A percentile compares a stretch with the other conserved stretches of the same genome.
Conservation (phyloP, 2,329 filamentous ascomycete species). For the Microcyclosporella mali region DNA sequence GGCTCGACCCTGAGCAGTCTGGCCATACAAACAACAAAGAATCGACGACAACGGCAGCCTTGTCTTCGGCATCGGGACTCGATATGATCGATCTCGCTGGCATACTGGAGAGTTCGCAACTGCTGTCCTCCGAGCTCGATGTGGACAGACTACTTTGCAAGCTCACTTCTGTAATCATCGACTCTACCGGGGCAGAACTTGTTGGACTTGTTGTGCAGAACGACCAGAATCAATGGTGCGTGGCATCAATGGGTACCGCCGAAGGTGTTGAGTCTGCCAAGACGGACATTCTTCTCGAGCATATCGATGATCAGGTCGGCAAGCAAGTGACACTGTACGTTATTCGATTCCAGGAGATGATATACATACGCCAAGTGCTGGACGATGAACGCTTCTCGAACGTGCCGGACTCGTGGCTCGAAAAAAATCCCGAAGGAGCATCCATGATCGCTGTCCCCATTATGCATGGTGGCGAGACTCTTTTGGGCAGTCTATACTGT, state of each 20-base stretch:
- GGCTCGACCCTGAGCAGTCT: constrained; percentile 41
- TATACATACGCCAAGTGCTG: constrained; percentile 67
- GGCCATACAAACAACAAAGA: constrained; percentile 29
- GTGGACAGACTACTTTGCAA: constrained; percentile 71
- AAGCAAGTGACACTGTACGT: constrained; percentile 72
- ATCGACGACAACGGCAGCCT: constrained; percentile 31
- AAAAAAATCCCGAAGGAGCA: constrained; percentile 62
- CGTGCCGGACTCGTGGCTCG: constrained; percentile 62
- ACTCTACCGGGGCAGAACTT: constrained; percentile 67
- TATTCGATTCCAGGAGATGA: constrained; percentile 66
- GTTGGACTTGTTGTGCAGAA: constrained; percentile 71
- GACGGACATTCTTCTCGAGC: constrained; percentile 57
- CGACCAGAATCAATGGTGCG: constrained; percentile 59
- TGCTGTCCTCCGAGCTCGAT: constrained; percentile 71
- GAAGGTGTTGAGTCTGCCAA: constrained; percentile 65
- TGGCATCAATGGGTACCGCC: constrained; percentile 67
- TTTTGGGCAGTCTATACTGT: constrained; percentile 69
- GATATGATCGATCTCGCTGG: constrained; percentile 79
- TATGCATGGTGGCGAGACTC: constrained; percentile 61
- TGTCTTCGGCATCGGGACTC: constrained; percentile 55
- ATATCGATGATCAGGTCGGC: constrained; percentile 60
- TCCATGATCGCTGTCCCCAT: constrained; percentile 77
- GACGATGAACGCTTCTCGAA: constrained; percentile 74
- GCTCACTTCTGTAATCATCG: constrained; percentile 74
- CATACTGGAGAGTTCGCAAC: constrained; percentile 71